Evolutionary conservation across 148 eudicot species (phyloP), one percentile per base, ranked within the genome.

Genomic region (Chenopodium berlandieri): DNA sequence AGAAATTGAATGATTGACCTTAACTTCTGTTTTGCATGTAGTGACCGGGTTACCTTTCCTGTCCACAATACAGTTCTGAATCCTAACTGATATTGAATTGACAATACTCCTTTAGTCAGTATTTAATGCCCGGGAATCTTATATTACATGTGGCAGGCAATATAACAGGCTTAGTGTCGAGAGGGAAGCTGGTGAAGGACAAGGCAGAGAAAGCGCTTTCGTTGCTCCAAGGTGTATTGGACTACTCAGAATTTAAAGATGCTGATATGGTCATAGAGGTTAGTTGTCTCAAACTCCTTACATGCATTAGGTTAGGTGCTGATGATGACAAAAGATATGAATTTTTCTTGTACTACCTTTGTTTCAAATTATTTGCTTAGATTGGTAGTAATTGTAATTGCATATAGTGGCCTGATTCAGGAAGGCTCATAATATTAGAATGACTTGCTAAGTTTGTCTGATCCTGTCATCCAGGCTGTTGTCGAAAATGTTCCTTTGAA

Each of bases 251-350:
- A 69, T 92, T 95, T 80, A 85, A 82, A 82, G 90, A 93, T 82
- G 97, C 87, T 71, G 99, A 95, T 86, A 88, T 95, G 97, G 99
- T 95, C 84, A 93, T 95, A 34, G 99, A 95, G 97, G 99, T 93
- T 14, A 52, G 90, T 50, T 72, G 65, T 69, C 34, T 77, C 52
- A 70, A 31, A 72, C 65, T 56, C 46, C 37, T 40, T 37, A 80
- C 16, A 14, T 68, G 70, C 9, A 7, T 66, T 27, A 70, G 10
- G 52, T 56, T 66, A 30, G 30, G 5, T 11, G 56, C n/a, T 67
- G 48, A 16, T 67, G 75, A 23, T 67, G 23, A 56, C 6, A 27
- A 67, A 34, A 34, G n/a, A 44, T 48, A 46, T 11, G 69, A 22
- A 37, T 48, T 3, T 23, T 20, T 44, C 7, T 34, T 27, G 44